phyloP scores from a whole-genome alignment of 352 stramenopile species.

The Sclerospora graminicola region DNA sequence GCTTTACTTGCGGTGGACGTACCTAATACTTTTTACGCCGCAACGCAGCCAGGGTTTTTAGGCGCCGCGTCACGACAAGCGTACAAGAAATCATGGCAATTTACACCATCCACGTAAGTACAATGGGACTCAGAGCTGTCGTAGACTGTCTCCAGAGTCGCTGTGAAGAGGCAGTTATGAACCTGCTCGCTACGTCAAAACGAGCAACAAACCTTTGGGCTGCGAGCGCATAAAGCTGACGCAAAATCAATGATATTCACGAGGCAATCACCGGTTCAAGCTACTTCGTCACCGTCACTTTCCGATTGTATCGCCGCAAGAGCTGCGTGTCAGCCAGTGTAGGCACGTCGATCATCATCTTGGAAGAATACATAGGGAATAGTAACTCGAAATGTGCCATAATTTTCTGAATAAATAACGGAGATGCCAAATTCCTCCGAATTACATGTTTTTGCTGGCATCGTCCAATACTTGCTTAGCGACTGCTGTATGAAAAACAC shows the following conservation, averaged over 20 bases:
- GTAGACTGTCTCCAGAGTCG: slow-evolving; percentile 13
- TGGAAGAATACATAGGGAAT: no score
- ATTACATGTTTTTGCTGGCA: no score
- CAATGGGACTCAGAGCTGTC: no score
- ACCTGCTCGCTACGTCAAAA: slow-evolving; percentile 47
- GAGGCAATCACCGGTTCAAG: slow-evolving; percentile 64
- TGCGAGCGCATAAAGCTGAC: slow-evolving; percentile 43
- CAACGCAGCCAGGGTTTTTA: slow-evolving; percentile 64
- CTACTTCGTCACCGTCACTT: slow-evolving; percentile 38
- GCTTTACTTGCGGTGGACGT: slow-evolving; percentile 48
- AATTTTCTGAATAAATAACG: no score
- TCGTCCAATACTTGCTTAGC: no score
- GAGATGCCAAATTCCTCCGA: no score
- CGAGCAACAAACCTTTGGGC: slow-evolving; percentile 40
- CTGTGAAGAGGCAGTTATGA: slow-evolving; percentile 18
- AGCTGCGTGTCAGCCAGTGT: slow-evolving; percentile 56
- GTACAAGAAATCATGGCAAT: no score
- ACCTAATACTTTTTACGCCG: slow-evolving; percentile 65
- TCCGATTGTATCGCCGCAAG: slow-evolving; percentile 59
- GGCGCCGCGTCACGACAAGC: slow-evolving; percentile 59
- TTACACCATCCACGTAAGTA: no score
- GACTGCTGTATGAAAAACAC: no score
- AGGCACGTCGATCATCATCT: slow-evolving; percentile 72
- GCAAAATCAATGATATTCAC: slow-evolving; percentile 74
- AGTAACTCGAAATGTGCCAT: slow-evolving; percentile 57